Conservation (phyloP, 345 rosid species). For the Euphorbia peplus region DNA sequence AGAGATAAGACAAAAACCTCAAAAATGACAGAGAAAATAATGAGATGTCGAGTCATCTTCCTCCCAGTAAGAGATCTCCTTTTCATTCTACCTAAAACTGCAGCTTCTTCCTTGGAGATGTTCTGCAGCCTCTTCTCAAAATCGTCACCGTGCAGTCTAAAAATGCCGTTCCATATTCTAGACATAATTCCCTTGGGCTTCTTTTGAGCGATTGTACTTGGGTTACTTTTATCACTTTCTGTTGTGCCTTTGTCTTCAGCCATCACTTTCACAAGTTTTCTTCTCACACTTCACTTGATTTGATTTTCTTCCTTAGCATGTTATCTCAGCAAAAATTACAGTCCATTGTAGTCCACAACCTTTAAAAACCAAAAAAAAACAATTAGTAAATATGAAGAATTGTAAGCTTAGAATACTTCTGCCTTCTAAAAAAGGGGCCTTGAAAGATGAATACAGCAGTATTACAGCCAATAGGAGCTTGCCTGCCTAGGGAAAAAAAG, state of each 20-base stretch:
- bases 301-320: too few relatives aligned
- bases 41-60: slow-evolving; percentile 53
- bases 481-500: too few relatives aligned
- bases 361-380: too few relatives aligned
- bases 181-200: slow-evolving; percentile 61
- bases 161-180: slow-evolving; percentile 68
- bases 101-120: slow-evolving; percentile 84
- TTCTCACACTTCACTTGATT: too few relatives aligned
- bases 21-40: slow-evolving; percentile 56
- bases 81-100: slow-evolving; percentile 60
- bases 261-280: background rate
- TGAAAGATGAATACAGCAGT: too few relatives aligned
- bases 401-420: too few relatives aligned
- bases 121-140: slow-evolving; percentile 83
- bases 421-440: too few relatives aligned
- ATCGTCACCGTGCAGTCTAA: slow-evolving; percentile 60
- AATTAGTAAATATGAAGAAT: too few relatives aligned
- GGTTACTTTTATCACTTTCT: background rate
- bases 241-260: background rate
- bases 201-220: slow-evolving; percentile 22
- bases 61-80: slow-evolving; percentile 63
- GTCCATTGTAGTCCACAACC: too few relatives aligned
- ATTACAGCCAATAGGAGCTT: too few relatives aligned
- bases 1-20: slow-evolving; percentile 51
- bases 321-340: too few relatives aligned